Evolutionary conservation across 2,329 filamentous ascomycete genomes (phyloP).

Genomic region (Calonectria leucothoes): DNA sequence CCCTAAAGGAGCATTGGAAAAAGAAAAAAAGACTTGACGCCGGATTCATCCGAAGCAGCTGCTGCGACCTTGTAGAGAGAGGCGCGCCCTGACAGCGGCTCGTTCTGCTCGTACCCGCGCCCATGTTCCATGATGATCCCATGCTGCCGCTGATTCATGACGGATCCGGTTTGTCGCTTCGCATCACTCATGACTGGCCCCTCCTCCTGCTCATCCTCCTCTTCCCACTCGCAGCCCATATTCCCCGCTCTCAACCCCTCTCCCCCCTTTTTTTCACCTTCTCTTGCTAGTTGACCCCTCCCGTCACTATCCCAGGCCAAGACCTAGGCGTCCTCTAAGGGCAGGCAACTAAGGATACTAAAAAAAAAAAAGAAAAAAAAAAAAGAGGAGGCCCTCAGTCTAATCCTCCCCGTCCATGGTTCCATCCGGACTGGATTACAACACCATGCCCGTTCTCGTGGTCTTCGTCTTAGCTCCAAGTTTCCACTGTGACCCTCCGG

Average conservation of each 20-base stretch:
- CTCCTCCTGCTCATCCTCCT: neutral
- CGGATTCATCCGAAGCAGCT: slow-evolving; percentile 9
- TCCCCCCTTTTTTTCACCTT: neutral
- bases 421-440: slow-evolving; percentile 15
- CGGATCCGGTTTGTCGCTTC: neutral
- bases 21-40: slow-evolving; percentile 1
- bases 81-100: neutral
- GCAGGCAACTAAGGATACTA: neutral
- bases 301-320: neutral
- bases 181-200: neutral
- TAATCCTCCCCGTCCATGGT: slow-evolving; percentile 8
- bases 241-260: neutral
- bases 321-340: neutral
- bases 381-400: slow-evolving; percentile 2
- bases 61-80: neutral
- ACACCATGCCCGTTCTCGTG: neutral
- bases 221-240: neutral
- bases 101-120: neutral
- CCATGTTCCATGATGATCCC: neutral
- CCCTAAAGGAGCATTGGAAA: no score
- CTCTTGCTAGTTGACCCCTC: neutral
- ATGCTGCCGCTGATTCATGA: neutral
- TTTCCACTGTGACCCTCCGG: neutral
- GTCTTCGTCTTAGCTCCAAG: neutral
- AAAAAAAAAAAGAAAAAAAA: slow-evolving; percentile 3